These are phyloP conservation scores for Podaxis sp. DNA, from an alignment of 768 basidiomycete genomes.

Conservation along the genomic window DNA sequence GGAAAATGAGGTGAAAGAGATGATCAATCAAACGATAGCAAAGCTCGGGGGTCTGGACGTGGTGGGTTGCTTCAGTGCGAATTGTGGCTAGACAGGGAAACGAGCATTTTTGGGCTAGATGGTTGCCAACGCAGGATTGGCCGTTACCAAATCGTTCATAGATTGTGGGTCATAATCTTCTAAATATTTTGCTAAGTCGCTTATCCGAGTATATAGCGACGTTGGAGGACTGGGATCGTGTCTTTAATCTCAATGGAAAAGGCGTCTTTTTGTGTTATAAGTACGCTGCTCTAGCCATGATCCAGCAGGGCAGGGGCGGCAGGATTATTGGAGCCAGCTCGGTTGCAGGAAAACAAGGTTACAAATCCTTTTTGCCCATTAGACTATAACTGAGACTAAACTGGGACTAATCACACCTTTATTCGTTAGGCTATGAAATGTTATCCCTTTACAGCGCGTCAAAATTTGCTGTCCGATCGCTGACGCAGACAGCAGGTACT, in stretches of 20 bases:
- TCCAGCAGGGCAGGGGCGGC: slow-evolving; percentile 50
- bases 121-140: slow-evolving; percentile 12
- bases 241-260: slow-evolving; percentile 49
- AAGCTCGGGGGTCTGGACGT: slow-evolving; percentile 21
- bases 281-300: slow-evolving; percentile 61
- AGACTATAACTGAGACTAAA: neutral
- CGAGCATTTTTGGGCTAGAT: neutral
- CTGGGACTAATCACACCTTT: neutral
- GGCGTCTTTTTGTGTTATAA: slow-evolving; percentile 64
- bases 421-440: neutral
- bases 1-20: slow-evolving; percentile 18
- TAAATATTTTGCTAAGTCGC: neutral
- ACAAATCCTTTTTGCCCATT: neutral
- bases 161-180: neutral
- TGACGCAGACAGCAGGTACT: slow-evolving; percentile 38
- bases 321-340: slow-evolving; percentile 50
- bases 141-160: neutral
- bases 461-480: slow-evolving; percentile 38
- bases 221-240: slow-evolving; percentile 36
- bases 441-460: slow-evolving; percentile 28
- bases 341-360: slow-evolving; percentile 26
- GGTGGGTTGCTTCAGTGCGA: slow-evolving; percentile 9
- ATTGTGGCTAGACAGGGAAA: neutral
- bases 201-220: slow-evolving; percentile 22
- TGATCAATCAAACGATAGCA: slow-evolving; percentile 17